Evolutionary conservation across 2,329 filamentous ascomycete species (phyloP).

Genomic region (Erysiphe pulchra): DNA sequence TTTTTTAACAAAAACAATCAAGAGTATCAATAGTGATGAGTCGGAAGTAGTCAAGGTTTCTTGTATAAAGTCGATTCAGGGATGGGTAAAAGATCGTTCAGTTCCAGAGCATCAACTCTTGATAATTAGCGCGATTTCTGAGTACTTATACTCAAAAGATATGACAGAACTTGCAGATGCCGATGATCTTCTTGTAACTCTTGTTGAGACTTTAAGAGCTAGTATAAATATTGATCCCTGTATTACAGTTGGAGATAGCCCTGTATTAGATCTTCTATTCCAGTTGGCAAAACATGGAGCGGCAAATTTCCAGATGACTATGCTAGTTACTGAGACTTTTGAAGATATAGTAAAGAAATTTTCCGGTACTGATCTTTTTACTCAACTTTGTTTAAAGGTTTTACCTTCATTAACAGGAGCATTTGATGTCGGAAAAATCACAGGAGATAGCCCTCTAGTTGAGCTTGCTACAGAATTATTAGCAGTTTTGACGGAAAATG

Average conservation of each 20-base stretch:
- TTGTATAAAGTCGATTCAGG: conserved; percentile 66
- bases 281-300: conserved; percentile 70
- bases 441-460: conserved; percentile 60
- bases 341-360: conserved; percentile 59
- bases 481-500: conserved; percentile 55
- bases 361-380: conserved; percentile 42
- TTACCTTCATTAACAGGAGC: conserved; percentile 69
- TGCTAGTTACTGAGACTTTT: conserved; percentile 72
- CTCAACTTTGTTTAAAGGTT: conserved; percentile 59
- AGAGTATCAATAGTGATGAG: conserved; percentile 46
- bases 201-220: conserved; percentile 66
- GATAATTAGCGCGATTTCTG: conserved; percentile 32
- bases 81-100: conserved; percentile 26
- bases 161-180: conserved; percentile 63
- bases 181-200: conserved; percentile 73
- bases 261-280: conserved; percentile 66
- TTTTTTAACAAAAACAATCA: conserved; percentile 47
- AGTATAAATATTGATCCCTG: conserved; percentile 57
- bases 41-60: conserved; percentile 81
- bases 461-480: conserved; percentile 71
- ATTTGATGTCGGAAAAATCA: conserved; percentile 69
- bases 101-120: conserved; percentile 30
- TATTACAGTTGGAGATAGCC: conserved; percentile 45
- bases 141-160: conserved; percentile 60
- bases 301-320: conserved; percentile 70